phyloP scores from a whole-genome alignment of 148 eudicot species.

The Diospyros kaki region DNA sequence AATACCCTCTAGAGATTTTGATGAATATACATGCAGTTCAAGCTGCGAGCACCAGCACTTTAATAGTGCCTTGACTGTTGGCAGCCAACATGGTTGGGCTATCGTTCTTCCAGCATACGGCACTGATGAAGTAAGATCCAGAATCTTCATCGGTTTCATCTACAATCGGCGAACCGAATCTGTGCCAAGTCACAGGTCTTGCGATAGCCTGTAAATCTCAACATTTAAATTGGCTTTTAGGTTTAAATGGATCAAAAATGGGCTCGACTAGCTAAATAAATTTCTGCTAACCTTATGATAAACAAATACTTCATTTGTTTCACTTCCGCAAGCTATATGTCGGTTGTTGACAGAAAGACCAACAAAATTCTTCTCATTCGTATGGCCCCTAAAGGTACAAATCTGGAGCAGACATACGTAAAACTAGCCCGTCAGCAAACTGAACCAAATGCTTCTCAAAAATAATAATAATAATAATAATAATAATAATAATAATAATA shows the following conservation, averaged over 20 bases:
- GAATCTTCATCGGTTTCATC: slow-evolving; percentile 44
- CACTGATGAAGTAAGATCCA: slow-evolving; percentile 74
- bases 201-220: slow-evolving; percentile 54
- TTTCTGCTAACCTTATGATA: slow-evolving; percentile 73
- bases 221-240: background rate
- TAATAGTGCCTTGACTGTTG: slow-evolving; percentile 78
- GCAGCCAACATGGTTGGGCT: slow-evolving; percentile 80
- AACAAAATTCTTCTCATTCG: slow-evolving; percentile 82
- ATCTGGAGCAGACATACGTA: slow-evolving; percentile 30
- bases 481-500: background rate
- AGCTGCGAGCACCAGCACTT: slow-evolving; percentile 68
- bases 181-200: slow-evolving; percentile 59
- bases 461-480: no score
- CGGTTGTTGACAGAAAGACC: slow-evolving; percentile 72
- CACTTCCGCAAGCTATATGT: slow-evolving; percentile 86
- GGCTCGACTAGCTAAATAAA: background rate
- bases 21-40: slow-evolving; percentile 13
- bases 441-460: background rate
- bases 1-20: no score
- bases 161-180: slow-evolving; percentile 44
- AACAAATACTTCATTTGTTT: slow-evolving; percentile 78
- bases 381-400: slow-evolving; percentile 69
- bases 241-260: slow-evolving; percentile 3
- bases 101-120: slow-evolving; percentile 85
- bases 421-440: slow-evolving; percentile 3